Base-by-base conservation (phyloP, 176 grass and related monocot species). In the Carex kokanica region DNA sequence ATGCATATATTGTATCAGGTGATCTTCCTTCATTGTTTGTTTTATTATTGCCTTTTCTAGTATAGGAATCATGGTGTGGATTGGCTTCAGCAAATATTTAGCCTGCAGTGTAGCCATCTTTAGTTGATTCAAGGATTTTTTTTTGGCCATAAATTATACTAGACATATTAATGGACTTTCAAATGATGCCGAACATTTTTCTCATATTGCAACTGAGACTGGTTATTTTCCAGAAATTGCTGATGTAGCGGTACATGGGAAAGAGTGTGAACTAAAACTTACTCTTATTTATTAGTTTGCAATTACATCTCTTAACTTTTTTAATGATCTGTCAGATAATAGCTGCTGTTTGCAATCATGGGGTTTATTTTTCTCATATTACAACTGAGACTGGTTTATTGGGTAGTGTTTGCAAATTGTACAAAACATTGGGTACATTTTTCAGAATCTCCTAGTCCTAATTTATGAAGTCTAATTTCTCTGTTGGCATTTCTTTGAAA, bases 1-100 rank as follows among this genome's bases (percentile, higher is more conserved):
- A 90, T 95, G 84, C 89, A 99, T 88, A 89, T 92, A 36, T 85
- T 95, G 67, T 99, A 93, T 82, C 89, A 90, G 96, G 96, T 95
- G 87, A 83, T 31, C 25, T 70, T 25, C 24, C 14, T 55, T 77
- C 6, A 18, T 53, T 8, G 12, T 77, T 53, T 53, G 7, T 54
- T 3, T 73, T 51, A 23, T 77, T 77, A 55, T 16, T 77, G 12
- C 32, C n/a, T 55, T 77, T 77, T 61, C 4, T 61, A 61, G 18
- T 61, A 17, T 55, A 54, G 14, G 24, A 32, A 31, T 55, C 14
- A 8, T 77, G 47, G 24, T 53, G 54, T 55, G 73, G 24, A 53
- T 77, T 77, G 73, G 14, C 71, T 27, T 75, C 1, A 75, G 71
- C 14, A 29, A 23, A 55, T 84, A 9, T 61, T 13, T 67, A 36